phyloP scores from a whole-genome alignment of 352 stramenopile species.

The Phytophthora fragariae region DNA sequence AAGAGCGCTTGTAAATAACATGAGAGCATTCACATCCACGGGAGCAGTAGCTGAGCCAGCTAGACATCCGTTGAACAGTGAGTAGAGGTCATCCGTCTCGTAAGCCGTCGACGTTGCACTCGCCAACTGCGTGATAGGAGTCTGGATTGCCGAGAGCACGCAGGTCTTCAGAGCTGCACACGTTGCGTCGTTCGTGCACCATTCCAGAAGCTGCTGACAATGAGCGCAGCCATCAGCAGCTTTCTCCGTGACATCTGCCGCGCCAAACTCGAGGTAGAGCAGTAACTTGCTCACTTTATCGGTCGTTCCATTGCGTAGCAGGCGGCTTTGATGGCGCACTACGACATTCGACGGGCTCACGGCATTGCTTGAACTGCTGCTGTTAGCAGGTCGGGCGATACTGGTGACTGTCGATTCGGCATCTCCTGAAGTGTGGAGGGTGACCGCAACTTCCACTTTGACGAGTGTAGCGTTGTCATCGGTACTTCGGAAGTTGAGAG shows the following conservation, averaged over 20 bases:
- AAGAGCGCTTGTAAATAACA: constrained; percentile 58
- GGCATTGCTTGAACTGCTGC: constrained; percentile 14
- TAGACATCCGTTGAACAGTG: constrained; percentile 46
- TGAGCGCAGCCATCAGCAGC: constrained; percentile 56
- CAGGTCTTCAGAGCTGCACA: constrained; percentile 50
- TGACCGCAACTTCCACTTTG: constrained; percentile 29
- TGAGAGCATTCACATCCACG: constrained; percentile 41
- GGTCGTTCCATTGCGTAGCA: constrained; percentile 33
- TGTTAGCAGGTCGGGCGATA: constrained; percentile 20
- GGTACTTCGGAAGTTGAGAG: constrained; percentile 52
- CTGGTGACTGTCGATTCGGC: too few relatives aligned
- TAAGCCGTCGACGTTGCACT: constrained; percentile 21
- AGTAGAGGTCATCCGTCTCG: constrained; percentile 46
- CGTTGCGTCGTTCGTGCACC: constrained; percentile 45
- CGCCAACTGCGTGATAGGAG: constrained; percentile 27
- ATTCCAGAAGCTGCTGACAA: constrained; percentile 62
- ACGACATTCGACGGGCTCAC: constrained; percentile 37
- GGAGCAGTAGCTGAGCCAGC: constrained; percentile 3
- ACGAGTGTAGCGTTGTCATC: constrained; percentile 57
- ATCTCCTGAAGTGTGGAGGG: too few relatives aligned
- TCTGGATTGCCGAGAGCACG: constrained; percentile 36
- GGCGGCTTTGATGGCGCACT: constrained; percentile 51
- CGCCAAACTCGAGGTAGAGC: constrained; percentile 51
- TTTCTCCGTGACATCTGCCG: constrained; percentile 45
- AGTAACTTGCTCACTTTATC: constrained; percentile 47